phyloP scores from a whole-genome alignment of 495 filamentous ascomycete genomes.

The Bombardia bombarda region DNA sequence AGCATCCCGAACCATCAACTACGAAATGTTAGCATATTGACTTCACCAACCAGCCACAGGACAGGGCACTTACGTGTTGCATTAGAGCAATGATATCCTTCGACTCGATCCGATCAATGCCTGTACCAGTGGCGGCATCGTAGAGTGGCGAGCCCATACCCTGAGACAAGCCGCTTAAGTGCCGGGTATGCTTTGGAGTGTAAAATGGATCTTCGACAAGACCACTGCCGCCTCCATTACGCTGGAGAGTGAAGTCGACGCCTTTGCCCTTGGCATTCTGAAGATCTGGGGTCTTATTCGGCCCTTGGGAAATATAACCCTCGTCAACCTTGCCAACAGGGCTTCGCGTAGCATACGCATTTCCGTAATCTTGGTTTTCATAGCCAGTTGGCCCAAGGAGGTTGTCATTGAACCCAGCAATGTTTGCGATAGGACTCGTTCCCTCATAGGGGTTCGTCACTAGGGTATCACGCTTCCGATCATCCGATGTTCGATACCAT shows the following conservation, averaged over 20 bases:
- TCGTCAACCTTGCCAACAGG: constrained; percentile 57
- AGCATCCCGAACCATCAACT: constrained; percentile 93
- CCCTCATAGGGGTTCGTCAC: constrained; percentile 53
- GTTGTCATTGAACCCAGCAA: constrained; percentile 39
- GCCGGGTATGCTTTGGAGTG: constrained; percentile 52
- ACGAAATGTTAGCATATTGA: constrained; percentile 1
- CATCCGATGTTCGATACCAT: constrained; percentile 46
- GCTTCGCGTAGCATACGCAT: constrained; percentile 37
- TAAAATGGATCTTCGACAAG: constrained; percentile 52
- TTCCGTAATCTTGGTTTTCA: constrained; percentile 25
- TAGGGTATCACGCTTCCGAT: constrained; percentile 48
- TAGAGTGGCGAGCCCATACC: constrained; percentile 84
- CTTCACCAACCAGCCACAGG: too few relatives aligned
- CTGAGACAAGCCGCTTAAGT: constrained; percentile 85
- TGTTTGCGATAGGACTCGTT: constrained; percentile 43
- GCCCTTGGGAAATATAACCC: constrained; percentile 83
- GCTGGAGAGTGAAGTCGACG: constrained; percentile 48
- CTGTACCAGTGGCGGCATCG: constrained; percentile 80
- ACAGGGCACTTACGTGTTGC: constrained; percentile 66
- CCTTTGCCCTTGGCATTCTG: constrained; percentile 45
- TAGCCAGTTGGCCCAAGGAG: constrained; percentile 34
- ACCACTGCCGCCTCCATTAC: constrained; percentile 37
- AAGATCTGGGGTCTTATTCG: constrained; percentile 57
- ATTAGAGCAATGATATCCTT: constrained; percentile 97
- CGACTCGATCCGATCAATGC: constrained; percentile 88